Base-by-base conservation (phyloP, 2,329 filamentous ascomycete genomes). In the Akanthomyces uredinophilus region DNA sequence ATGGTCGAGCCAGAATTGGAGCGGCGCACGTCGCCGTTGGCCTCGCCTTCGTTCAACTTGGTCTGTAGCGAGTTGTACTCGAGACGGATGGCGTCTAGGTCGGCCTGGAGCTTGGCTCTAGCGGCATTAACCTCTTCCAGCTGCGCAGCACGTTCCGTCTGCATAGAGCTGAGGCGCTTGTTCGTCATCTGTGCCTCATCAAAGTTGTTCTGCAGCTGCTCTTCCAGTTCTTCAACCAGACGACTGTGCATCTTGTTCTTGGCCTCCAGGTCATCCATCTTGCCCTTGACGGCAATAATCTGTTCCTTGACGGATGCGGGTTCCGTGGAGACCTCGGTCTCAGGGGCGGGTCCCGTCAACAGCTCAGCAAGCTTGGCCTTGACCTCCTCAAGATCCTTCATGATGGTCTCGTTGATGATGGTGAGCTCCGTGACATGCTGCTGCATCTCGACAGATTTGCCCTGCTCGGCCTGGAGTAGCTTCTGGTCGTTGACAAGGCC, bases 221-320 rank as follows among this genome's bases (percentile, higher is more conserved):
- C 94, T 75, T 99, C 95, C 5, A 99, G 87, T 76, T 99, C 94
- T 73, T 98, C 92, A 10, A 99, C 91, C 14, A 99, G 81, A 24
- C 92, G 87, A 47, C 91, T 90, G 74, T 95, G 96, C 82, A 96
- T 97, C 79, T 92, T 88, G 80, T 96, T 96, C 77, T 82, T 82
- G 47, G 74, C 79, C 68, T 88, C 83, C 24, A 89, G 75, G 49
- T 88, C 85, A 8, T 71, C 69, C 74, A 89, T 85, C 71, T 86
- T 87, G 72, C 86, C 85, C 74, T 87, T 87, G 66, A 94, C 78
- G 5, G 83, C 81, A 29, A 81, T 76, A 24, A 88, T 71, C 68
- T 87, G 83, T 55, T 87, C 83, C 2, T 75, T 71, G 35, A 87
- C 74, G 2, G 80, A 79, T 2, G 76, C 74, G 47, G 79, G 76